These are phyloP conservation scores for Colletotrichum agaves DNA, from an alignment of 2,329 filamentous ascomycete species.

Conservation along the genomic window DNA sequence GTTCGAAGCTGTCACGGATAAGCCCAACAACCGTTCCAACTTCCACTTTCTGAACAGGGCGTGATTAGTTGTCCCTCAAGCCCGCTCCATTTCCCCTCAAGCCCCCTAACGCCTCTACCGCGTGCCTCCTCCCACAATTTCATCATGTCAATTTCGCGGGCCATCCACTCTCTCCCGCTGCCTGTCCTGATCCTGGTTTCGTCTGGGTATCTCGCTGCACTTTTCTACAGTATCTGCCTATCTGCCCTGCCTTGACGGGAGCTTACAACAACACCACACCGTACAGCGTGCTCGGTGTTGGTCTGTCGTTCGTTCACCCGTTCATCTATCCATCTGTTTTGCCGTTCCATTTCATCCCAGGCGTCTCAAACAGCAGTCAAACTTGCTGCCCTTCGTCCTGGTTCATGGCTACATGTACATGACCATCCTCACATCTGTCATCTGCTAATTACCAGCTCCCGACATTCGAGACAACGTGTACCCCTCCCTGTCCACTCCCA, in stretches of 20 bases:
- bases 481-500: conserved; percentile 34
- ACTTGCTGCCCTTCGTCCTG: conserved; percentile 27
- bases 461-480: conserved; percentile 36
- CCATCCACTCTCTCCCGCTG: conserved; percentile 17
- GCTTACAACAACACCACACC: neutral
- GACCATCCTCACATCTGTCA: conserved; percentile 30
- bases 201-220: too few species aligned
- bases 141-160: conserved; percentile 19
- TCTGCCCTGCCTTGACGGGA: neutral
- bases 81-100: neutral
- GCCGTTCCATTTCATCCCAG: neutral
- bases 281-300: conserved; percentile 5
- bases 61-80: neutral
- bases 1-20: neutral
- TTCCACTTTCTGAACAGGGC: neutral
- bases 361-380: neutral
- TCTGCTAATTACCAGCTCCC: conserved; percentile 36
- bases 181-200: conserved; percentile 17
- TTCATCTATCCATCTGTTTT: conserved; percentile 1
- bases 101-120: conserved; percentile 8
- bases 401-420: conserved; percentile 30
- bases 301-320: conserved; percentile 15
- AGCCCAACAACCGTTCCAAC: neutral
- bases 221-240: neutral
- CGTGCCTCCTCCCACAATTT: neutral